These are phyloP conservation scores for Phialophora tarda DNA, from an alignment of 2,329 filamentous ascomycete genomes.

Conservation along the genomic window DNA sequence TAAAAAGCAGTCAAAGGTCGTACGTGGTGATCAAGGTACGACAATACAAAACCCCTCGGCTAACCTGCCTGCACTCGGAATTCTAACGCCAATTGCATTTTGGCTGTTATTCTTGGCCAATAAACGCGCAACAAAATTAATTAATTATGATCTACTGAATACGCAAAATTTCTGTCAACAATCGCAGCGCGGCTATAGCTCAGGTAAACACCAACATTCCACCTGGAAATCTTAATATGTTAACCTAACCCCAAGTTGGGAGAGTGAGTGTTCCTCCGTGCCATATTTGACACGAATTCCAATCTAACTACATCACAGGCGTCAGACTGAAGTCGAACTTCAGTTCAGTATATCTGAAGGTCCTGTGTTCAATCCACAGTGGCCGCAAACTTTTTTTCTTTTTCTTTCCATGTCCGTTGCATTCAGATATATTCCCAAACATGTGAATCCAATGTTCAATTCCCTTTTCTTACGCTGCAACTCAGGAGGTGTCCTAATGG, in stretches of 20 bases:
- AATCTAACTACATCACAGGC: neutral
- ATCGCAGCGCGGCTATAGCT: neutral
- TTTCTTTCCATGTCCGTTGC: too few species aligned
- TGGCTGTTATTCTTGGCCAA: too few species aligned
- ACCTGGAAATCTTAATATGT: too few species aligned
- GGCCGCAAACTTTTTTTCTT: neutral
- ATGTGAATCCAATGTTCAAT: too few species aligned
- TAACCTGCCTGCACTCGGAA: neutral
- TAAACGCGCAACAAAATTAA: neutral
- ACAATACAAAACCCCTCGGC: neutral
- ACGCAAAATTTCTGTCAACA: neutral
- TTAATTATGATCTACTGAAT: neutral
- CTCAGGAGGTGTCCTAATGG: too few species aligned
- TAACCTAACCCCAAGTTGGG: neutral
- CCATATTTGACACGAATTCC: neutral
- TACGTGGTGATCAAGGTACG: too few species aligned
- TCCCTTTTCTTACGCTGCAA: too few species aligned
- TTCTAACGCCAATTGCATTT: too few species aligned
- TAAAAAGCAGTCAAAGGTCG: too few species aligned
- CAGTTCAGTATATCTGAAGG: neutral
- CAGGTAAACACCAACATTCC: neutral
- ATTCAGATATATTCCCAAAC: too few species aligned
- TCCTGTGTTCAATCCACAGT: neutral
- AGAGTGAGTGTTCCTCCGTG: neutral
- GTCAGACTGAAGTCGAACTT: neutral